These are phyloP conservation scores for Claviceps monticola DNA, from an alignment of 2,329 filamentous ascomycete genomes.

Conservation along the genomic window DNA sequence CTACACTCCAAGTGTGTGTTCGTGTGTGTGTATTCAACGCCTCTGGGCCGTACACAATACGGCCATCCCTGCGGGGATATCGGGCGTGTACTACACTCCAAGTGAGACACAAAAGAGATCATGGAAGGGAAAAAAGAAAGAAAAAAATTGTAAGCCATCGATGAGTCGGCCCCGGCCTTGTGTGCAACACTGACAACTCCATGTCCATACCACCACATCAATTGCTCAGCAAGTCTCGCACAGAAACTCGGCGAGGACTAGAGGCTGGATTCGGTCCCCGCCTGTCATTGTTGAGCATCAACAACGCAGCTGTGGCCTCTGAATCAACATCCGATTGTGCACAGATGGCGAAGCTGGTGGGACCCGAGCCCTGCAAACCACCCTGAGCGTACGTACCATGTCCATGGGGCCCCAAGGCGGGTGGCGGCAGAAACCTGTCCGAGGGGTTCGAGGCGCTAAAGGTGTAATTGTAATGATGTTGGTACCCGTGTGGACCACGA, in stretches of 20 bases:
- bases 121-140: too few species aligned
- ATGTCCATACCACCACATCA: slow-evolving; percentile 15
- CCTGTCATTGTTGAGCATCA: slow-evolving; percentile 78
- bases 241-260: slow-evolving; percentile 35
- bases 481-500: slow-evolving; percentile 34
- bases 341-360: slow-evolving; percentile 44
- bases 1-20: too few species aligned
- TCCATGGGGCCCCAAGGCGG: slow-evolving; percentile 41
- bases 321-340: slow-evolving; percentile 50
- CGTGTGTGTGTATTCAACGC: too few species aligned
- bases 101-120: too few species aligned
- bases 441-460: too few species aligned
- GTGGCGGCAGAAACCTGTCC: slow-evolving; percentile 22
- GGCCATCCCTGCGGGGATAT: too few species aligned
- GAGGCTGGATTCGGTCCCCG: slow-evolving; percentile 27
- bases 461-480: slow-evolving; percentile 36
- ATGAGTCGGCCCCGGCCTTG: too few species aligned
- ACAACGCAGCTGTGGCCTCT: slow-evolving; percentile 69
- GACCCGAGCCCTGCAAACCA: slow-evolving; percentile 32
- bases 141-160: too few species aligned
- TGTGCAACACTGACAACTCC: too few species aligned
- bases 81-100: too few species aligned
- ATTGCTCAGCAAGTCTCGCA: slow-evolving; percentile 39
- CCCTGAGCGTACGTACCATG: slow-evolving; percentile 24
- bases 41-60: too few species aligned